Conservation (phyloP, 208 protist species). For the Leishmania martiniquensis region DNA sequence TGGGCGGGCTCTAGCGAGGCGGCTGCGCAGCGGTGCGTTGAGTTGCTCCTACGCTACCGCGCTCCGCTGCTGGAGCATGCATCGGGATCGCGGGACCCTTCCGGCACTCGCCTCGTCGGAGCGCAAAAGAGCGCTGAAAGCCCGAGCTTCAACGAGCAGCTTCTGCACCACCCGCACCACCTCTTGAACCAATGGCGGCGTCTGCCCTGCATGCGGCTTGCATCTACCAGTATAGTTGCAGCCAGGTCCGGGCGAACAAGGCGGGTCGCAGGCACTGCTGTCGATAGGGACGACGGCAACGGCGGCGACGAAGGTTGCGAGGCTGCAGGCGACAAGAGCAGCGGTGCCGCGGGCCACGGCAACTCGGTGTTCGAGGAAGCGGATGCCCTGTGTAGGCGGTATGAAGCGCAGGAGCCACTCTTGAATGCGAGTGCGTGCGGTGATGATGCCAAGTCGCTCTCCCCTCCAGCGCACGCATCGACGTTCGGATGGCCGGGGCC, state of each 20-base stretch:
- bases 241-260: background rate
- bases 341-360: background rate
- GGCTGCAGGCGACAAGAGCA: background rate
- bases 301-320: background rate
- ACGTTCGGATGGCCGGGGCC: background rate
- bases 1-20: constrained; percentile 3
- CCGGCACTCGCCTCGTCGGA: background rate
- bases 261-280: background rate
- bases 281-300: background rate
- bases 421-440: background rate
- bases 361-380: constrained; percentile 11
- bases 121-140: background rate
- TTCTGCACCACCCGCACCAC: constrained; percentile 4
- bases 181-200: constrained; percentile 27
- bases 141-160: constrained; percentile 23
- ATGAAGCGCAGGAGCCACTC: background rate
- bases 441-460: background rate
- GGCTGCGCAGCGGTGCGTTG: constrained; percentile 17
- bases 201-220: constrained; percentile 26
- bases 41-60: constrained; percentile 19
- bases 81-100: background rate
- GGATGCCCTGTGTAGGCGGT: background rate
- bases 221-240: background rate
- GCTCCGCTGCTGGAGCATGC: constrained; percentile 21
- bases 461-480: background rate